These are phyloP conservation scores for Macrotyloma uniflorum DNA, from an alignment of 306 rosid genomes.

Conservation along the genomic window DNA sequence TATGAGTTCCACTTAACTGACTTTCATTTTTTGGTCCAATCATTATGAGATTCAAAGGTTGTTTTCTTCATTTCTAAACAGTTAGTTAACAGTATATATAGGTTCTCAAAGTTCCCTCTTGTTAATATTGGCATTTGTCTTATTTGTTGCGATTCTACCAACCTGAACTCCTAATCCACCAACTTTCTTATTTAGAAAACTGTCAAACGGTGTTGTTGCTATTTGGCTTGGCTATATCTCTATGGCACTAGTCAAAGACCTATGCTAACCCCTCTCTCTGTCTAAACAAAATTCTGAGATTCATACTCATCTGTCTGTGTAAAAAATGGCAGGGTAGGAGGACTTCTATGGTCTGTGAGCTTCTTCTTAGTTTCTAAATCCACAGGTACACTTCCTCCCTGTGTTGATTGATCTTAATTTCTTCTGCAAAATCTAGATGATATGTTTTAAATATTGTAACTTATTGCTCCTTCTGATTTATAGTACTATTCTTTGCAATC, in stretches of 20 bases:
- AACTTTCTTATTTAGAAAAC: constrained; percentile 26
- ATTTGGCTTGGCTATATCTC: constrained; percentile 36
- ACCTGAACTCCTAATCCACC: constrained; percentile 39
- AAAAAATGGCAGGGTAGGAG: constrained; percentile 32
- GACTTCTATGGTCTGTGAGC: neutral
- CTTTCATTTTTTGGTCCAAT: neutral
- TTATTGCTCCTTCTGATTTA: constrained; percentile 6
- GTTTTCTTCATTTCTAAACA: neutral
- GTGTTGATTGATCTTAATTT: constrained; percentile 8
- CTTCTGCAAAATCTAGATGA: neutral
- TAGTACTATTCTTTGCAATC: constrained; percentile 21
- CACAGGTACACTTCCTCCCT: constrained; percentile 43
- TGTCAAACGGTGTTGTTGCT: constrained; percentile 39
- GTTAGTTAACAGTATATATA: constrained; percentile 5
- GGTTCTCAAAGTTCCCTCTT: constrained; percentile 30
- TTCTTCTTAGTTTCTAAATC: constrained; percentile 33
- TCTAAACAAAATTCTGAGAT: constrained; percentile 30
- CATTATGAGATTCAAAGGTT: neutral
- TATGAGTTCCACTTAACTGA: constrained; percentile 26
- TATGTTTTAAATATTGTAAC: neutral
- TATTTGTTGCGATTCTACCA: constrained; percentile 48
- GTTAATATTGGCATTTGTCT: constrained; percentile 15
- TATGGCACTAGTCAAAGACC: constrained; percentile 40
- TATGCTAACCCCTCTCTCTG: constrained; percentile 35
- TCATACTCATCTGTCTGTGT: constrained; percentile 44